Evolutionary conservation across 1,284 basidiomycete species (phyloP).

Genomic region (Neolentinus lepideus): DNA sequence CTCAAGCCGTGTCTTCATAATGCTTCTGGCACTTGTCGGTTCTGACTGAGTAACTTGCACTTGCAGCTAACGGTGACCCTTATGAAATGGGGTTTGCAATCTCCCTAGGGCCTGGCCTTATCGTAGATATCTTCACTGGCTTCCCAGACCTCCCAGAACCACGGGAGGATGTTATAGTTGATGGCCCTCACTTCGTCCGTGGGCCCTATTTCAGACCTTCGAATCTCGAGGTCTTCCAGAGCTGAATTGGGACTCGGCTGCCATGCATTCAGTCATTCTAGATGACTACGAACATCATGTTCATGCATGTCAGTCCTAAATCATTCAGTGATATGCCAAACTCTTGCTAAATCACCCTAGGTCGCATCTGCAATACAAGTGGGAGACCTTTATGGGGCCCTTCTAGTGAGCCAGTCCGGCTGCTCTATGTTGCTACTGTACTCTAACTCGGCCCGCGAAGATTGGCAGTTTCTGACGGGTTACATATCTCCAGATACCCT

Average conservation of each 20-base stretch:
- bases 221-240: background rate
- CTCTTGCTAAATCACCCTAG: background rate
- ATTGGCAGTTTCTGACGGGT: background rate
- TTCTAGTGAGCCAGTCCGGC: background rate
- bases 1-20: no score
- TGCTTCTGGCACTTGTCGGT: no score
- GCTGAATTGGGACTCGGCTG: background rate
- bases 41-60: no score
- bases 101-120: no score
- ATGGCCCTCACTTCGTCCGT: background rate
- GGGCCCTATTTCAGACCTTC: background rate
- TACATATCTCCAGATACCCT: background rate
- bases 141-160: background rate
- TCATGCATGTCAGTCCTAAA: background rate
- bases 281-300: background rate
- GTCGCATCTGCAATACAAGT: background rate
- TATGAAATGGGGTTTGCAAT: no score
- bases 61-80: no score
- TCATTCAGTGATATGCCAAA: background rate
- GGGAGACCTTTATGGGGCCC: background rate
- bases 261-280: background rate
- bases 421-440: background rate
- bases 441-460: background rate
- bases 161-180: background rate
- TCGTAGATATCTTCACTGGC: no score